Evolutionary conservation across 129 eudicot species (phyloP).

Genomic region (Flaveria bidentis): DNA sequence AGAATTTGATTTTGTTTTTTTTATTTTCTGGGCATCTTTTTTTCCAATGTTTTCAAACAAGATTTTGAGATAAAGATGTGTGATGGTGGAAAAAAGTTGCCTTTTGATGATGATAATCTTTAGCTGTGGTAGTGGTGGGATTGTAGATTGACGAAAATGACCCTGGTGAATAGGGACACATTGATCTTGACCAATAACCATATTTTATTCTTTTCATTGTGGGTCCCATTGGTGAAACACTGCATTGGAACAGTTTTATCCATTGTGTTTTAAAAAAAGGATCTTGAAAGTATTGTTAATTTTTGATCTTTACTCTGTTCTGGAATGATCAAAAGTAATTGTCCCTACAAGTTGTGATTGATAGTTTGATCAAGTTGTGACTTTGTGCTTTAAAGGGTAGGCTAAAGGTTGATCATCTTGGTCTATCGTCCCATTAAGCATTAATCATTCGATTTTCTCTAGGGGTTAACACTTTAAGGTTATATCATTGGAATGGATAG

Average conservation of each 20-base stretch:
- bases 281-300: background rate
- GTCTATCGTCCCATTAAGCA: background rate
- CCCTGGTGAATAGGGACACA: slow-evolving; percentile 34
- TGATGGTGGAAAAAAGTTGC: slow-evolving; percentile 34
- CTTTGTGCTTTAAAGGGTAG: slow-evolving; percentile 10
- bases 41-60: slow-evolving; percentile 26
- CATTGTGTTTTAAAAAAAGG: slow-evolving; percentile 33
- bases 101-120: slow-evolving; percentile 43
- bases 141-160: slow-evolving; percentile 31
- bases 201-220: background rate
- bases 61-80: slow-evolving; percentile 35
- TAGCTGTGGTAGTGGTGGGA: slow-evolving; percentile 5
- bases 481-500: background rate
- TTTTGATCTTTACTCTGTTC: background rate
- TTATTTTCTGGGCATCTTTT: background rate
- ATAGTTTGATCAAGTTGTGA: background rate
- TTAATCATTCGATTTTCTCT: background rate
- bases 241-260: slow-evolving; percentile 22
- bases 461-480: background rate
- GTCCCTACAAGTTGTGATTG: slow-evolving; percentile 5
- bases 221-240: slow-evolving; percentile 24
- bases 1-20: slow-evolving; percentile 18
- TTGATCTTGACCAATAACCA: slow-evolving; percentile 29
- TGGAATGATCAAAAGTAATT: slow-evolving; percentile 1
- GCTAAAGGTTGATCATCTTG: background rate